phyloP scores from a whole-genome alignment of 306 rosid genomes.

The Dalbergia cochinchinensis region DNA sequence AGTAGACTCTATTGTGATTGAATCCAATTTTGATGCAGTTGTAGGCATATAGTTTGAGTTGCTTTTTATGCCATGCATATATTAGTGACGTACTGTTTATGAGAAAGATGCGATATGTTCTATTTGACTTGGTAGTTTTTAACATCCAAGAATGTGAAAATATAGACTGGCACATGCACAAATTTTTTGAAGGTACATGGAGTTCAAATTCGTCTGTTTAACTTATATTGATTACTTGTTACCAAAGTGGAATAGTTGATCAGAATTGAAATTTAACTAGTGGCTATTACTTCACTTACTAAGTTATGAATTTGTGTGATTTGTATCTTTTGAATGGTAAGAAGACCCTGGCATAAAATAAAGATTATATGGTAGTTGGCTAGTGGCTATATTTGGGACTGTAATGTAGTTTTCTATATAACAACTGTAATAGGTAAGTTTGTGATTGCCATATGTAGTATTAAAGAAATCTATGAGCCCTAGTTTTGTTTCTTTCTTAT shows the following conservation, averaged over 20 bases:
- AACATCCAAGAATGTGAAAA: background rate
- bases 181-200: constrained; percentile 28
- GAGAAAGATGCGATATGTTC: constrained; percentile 24
- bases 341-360: constrained; percentile 1
- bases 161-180: constrained; percentile 32
- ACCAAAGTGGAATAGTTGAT: constrained; percentile 32
- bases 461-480: background rate
- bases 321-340: constrained; percentile 17
- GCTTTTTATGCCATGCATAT: constrained; percentile 42
- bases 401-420: constrained; percentile 14
- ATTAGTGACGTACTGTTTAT: constrained; percentile 15
- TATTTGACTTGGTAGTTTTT: constrained; percentile 27
- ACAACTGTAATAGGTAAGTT: background rate
- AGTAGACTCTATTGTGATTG: background rate
- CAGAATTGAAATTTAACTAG: constrained; percentile 23
- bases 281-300: constrained; percentile 36
- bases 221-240: background rate
- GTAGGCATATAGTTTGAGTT: constrained; percentile 19
- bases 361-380: background rate
- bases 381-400: background rate
- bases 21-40: background rate
- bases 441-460: background rate
- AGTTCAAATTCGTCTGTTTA: constrained; percentile 22
- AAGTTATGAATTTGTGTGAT: constrained; percentile 1
- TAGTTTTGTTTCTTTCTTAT: constrained; percentile 27